Percentiles rank a stretch among this genome's conserved stretches.
Conservation (phyloP, 2,329 filamentous ascomycete genomes). For the Penicillium fuscoglaucum region DNA sequence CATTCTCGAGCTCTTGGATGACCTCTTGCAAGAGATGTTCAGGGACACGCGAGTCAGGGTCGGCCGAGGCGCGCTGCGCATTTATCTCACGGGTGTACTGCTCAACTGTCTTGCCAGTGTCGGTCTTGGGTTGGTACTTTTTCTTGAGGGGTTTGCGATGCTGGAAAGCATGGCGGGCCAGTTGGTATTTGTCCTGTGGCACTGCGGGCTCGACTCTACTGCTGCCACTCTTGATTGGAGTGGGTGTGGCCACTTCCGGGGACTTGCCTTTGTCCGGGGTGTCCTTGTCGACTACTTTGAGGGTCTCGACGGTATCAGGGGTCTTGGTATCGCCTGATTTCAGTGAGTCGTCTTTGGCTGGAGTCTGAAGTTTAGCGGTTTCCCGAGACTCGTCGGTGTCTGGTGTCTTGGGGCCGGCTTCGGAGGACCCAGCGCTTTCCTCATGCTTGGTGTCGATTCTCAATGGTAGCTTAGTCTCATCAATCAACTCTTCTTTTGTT, state of each 20-base stretch:
- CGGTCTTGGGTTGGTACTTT: slow-evolving; percentile 8
- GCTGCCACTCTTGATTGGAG: background rate
- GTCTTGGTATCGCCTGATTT: background rate
- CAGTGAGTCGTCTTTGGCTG: background rate
- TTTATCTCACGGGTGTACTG: slow-evolving; percentile 7
- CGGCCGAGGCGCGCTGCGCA: background rate
- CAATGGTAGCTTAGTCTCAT: background rate
- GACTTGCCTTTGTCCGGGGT: background rate
- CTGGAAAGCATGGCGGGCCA: slow-evolving; percentile 4
- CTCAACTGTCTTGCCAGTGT: slow-evolving; percentile 5
- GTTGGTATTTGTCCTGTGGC: background rate
- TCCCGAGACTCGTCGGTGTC: slow-evolving; percentile 4
- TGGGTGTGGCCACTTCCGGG: background rate
- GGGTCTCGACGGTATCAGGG: background rate
- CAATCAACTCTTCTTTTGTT: background rate
- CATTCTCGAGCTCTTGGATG: slow-evolving; percentile 3
- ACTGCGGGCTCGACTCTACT: background rate
- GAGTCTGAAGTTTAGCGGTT: background rate
- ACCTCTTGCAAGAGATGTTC: slow-evolving; percentile 1
- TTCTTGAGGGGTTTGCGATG: slow-evolving; percentile 6
- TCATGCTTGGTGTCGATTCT: background rate
- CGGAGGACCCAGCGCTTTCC: background rate
- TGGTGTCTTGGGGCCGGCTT: slow-evolving; percentile 3
- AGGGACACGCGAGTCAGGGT: background rate
- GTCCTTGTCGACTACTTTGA: background rate